Conservation (phyloP, 2,329 filamentous ascomycete genomes). For the Hypomyces rosellus region DNA sequence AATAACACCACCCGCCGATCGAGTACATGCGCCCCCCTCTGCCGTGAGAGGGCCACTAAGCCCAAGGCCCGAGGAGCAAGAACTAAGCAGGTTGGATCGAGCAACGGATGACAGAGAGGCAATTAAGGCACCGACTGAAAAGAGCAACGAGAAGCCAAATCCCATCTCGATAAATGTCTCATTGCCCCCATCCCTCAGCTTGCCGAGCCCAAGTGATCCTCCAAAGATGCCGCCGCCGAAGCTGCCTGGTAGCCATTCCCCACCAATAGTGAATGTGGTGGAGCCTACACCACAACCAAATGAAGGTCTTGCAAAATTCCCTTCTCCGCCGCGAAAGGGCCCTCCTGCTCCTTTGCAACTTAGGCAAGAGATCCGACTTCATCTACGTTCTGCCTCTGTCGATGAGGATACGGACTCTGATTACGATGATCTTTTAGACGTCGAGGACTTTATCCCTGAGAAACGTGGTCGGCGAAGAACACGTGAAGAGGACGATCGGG, state of each 20-base stretch:
- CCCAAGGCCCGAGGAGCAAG: constrained; percentile 52
- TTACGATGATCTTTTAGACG: constrained; percentile 71
- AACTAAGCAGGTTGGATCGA: constrained; percentile 49
- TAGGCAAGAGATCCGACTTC: constrained; percentile 19
- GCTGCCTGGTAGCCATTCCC: constrained; percentile 31
- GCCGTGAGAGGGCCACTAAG: constrained; percentile 47
- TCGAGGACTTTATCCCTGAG: constrained; percentile 54
- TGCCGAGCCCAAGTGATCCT: constrained; percentile 42
- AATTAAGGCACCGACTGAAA: constrained; percentile 39
- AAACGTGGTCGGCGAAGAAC: constrained; percentile 74
- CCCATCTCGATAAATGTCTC: constrained; percentile 46
- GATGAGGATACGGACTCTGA: constrained; percentile 70
- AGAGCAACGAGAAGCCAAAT: constrained; percentile 34
- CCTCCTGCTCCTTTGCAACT: constrained; percentile 82
- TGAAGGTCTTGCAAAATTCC: constrained; percentile 44
- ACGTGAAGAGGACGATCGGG: constrained; percentile 77
- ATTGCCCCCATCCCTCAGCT: constrained; percentile 50
- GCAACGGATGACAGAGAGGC: constrained; percentile 46
- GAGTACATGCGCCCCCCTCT: constrained; percentile 33
- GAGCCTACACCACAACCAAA: constrained; percentile 40
- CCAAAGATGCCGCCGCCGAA: constrained; percentile 48
- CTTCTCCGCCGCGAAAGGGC: constrained; percentile 66
- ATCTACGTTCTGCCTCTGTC: constrained; percentile 31
- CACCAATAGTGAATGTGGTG: constrained; percentile 34
- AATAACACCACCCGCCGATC: constrained; percentile 56